phyloP scores from a whole-genome alignment of 2,329 filamentous ascomycete species.

The Colletotrichum sp. region DNA sequence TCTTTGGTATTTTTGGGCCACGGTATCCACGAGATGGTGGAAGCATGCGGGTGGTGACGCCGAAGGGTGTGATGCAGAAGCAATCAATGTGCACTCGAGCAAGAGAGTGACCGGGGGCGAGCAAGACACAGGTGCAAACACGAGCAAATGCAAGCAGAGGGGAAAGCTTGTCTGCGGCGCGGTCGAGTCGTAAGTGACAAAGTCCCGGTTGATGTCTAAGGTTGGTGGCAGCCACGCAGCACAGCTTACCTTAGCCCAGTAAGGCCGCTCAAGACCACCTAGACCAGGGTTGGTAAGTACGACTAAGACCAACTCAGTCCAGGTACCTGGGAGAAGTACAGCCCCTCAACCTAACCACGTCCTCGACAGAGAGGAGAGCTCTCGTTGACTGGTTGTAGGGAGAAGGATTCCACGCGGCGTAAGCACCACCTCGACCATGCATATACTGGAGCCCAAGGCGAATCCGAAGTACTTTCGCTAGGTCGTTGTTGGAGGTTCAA shows the following conservation, averaged over 20 bases:
- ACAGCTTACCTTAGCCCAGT: slow-evolving; percentile 4
- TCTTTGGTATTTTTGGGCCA: background rate
- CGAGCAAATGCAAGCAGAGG: background rate
- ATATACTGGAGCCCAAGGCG: slow-evolving; percentile 3
- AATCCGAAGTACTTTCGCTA: background rate
- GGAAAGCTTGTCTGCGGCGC: slow-evolving; percentile 2
- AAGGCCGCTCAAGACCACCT: background rate
- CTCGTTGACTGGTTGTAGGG: background rate
- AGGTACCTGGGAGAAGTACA: background rate
- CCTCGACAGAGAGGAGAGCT: background rate
- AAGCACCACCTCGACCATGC: slow-evolving; percentile 1
- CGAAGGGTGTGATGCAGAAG: background rate
- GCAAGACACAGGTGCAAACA: background rate
- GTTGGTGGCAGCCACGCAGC: slow-evolving; percentile 5
- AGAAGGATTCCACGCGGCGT: slow-evolving; percentile 16
- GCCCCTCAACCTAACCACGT: background rate
- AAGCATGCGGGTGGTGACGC: slow-evolving; percentile 12
- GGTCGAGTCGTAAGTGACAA: background rate
- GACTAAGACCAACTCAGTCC: background rate
- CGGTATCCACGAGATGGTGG: background rate
- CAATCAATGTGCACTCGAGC: background rate
- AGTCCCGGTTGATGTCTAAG: background rate
- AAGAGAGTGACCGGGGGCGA: background rate
- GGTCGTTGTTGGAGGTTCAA: background rate
- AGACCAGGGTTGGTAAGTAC: background rate